phyloP scores from a whole-genome alignment of 257 asterid genomes.

The Lavandula angustifolia region DNA sequence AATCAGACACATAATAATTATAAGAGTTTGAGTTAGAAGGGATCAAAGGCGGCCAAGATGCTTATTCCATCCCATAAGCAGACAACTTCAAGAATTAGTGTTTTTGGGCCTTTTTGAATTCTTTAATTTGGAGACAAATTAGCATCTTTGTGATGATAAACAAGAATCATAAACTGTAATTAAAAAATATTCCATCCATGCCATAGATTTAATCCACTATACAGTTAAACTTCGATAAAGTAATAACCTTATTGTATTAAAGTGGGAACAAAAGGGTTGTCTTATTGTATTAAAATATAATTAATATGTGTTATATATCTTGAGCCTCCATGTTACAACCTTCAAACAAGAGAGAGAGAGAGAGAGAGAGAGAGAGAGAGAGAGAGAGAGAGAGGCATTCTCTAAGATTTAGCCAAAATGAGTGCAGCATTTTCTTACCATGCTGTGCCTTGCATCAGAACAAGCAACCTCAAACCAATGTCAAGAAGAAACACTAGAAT shows the following conservation, averaged over 20 bases:
- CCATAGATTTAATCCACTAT: no score
- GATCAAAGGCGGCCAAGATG: slow-evolving; percentile 48
- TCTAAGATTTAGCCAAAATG: slow-evolving; percentile 36
- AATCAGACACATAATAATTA: neutral
- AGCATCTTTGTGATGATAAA: slow-evolving; percentile 38
- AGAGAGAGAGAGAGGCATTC: neutral
- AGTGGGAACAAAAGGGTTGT: neutral
- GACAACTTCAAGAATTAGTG: slow-evolving; percentile 20
- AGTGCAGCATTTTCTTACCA: slow-evolving; percentile 42
- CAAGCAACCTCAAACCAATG: slow-evolving; percentile 23
- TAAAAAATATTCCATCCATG: no score
- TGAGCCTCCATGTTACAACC: neutral
- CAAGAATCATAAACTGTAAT: slow-evolving; percentile 24
- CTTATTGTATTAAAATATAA: neutral
- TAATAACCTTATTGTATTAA: no score
- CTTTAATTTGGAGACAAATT: slow-evolving; percentile 39
- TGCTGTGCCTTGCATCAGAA: slow-evolving; percentile 30
- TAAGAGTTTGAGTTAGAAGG: slow-evolving; percentile 30
- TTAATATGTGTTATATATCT: neutral
- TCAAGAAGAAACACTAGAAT: slow-evolving; percentile 19
- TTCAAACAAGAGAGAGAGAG: neutral
- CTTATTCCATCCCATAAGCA: slow-evolving; percentile 33
- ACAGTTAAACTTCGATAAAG: no score
- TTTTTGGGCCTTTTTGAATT: neutral
- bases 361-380: neutral